A percentile compares a stretch with the other conserved stretches of the same genome.
Conservation (phyloP, 768 basidiomycete species). For the Rhodotorula babjevae region DNA sequence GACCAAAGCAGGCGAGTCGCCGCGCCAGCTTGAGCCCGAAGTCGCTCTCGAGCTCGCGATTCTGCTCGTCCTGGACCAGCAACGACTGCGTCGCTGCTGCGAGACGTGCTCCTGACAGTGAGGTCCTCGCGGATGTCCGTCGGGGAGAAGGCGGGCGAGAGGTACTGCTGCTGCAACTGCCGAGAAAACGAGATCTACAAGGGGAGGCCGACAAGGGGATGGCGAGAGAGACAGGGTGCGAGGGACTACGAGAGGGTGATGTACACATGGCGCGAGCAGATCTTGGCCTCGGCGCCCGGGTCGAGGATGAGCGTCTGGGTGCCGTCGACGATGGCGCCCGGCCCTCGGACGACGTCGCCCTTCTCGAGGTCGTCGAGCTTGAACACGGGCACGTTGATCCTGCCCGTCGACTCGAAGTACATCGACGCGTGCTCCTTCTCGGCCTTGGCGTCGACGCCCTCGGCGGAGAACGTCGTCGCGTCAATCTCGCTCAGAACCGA, state of each 20-base stretch:
- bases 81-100: too few relatives aligned
- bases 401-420: slow-evolving; percentile 75
- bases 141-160: too few relatives aligned
- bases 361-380: slow-evolving; percentile 60
- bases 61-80: too few relatives aligned
- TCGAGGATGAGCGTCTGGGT: slow-evolving; percentile 86
- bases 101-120: too few relatives aligned
- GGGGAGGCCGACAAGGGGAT: neutral
- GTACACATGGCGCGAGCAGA: slow-evolving; percentile 23
- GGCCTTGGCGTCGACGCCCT: slow-evolving; percentile 41
- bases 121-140: too few relatives aligned
- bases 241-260: slow-evolving; percentile 3
- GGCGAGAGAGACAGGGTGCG: too few relatives aligned
- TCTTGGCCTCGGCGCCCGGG: slow-evolving; percentile 26
- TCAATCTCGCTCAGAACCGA: slow-evolving; percentile 73
- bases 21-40: too few relatives aligned
- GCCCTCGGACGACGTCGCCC: slow-evolving; percentile 72
- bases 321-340: slow-evolving; percentile 89
- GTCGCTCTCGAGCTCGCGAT: too few relatives aligned
- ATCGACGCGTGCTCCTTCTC: slow-evolving; percentile 51
- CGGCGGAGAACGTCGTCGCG: slow-evolving; percentile 51
- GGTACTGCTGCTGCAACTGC: too few relatives aligned
- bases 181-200: neutral
- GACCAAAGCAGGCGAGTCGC: too few relatives aligned
- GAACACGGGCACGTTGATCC: slow-evolving; percentile 77